Conservation (phyloP, 75 land plant genomes). For the Pinus tabuliformis region DNA sequence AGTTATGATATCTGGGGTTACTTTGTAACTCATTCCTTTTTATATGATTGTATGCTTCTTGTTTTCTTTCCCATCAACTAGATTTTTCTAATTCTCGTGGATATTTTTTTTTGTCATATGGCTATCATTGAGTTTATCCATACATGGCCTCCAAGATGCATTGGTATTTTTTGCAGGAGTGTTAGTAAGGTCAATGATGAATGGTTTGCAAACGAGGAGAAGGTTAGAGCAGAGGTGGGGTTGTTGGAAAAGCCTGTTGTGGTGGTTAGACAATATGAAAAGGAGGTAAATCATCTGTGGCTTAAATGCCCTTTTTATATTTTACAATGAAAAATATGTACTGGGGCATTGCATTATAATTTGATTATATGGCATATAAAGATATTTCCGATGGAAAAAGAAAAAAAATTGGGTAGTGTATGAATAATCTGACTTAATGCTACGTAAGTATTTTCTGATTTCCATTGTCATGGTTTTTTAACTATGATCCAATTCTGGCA, state of each 20-base stretch:
- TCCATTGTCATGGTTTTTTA: background rate
- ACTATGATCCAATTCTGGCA: slow-evolving; percentile 18
- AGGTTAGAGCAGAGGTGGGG: slow-evolving; percentile 67
- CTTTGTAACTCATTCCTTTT: too few species aligned
- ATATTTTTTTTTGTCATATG: background rate
- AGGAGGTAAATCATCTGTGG: slow-evolving; percentile 25
- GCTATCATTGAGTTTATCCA: background rate
- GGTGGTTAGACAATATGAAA: slow-evolving; percentile 16
- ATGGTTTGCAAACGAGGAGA: slow-evolving; percentile 87
- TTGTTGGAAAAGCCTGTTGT: slow-evolving; percentile 40
- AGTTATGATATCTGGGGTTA: too few species aligned
- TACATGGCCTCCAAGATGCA: background rate
- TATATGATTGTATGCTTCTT: too few species aligned
- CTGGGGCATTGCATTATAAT: background rate
- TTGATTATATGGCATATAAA: too few species aligned
- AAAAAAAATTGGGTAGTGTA: background rate
- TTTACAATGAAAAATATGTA: background rate
- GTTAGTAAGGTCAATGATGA: slow-evolving; percentile 79
- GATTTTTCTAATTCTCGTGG: background rate
- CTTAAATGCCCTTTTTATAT: background rate
- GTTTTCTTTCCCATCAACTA: background rate
- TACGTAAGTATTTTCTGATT: background rate
- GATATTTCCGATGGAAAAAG: too few species aligned
- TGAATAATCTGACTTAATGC: background rate
- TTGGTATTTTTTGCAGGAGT: slow-evolving; percentile 41